A percentile compares a stretch with the other conserved stretches of the same genome.
Evolutionary conservation across 1,139 yeast species (phyloP).

Genomic region (Geotrichum carabidarum): DNA sequence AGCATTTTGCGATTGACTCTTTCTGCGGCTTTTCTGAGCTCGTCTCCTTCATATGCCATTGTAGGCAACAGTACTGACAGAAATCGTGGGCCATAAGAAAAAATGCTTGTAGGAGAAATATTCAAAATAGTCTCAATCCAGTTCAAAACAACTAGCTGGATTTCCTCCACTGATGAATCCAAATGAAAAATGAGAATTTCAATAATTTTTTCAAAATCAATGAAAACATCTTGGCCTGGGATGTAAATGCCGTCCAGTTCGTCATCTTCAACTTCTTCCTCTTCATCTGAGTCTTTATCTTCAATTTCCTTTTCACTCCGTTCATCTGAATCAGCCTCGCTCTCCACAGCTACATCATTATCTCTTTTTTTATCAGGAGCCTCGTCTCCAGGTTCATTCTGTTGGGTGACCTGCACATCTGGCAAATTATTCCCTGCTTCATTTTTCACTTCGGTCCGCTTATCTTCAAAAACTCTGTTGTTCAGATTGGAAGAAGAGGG

Average conservation of each 20-base stretch:
- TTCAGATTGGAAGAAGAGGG: not conserved
- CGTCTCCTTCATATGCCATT: conserved; percentile 50
- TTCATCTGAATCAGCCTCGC: not conserved
- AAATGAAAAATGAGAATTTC: conserved; percentile 75
- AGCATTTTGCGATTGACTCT: conserved; percentile 50
- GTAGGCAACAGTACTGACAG: conserved; percentile 53
- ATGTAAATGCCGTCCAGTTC: conserved; percentile 56
- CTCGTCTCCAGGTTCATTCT: not conserved
- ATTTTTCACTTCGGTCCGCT: not conserved
- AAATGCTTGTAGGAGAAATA: conserved; percentile 71
- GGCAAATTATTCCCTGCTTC: not conserved
- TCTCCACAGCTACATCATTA: conserved; percentile 1
- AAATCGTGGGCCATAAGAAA: conserved; percentile 58
- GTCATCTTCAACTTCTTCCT: conserved; percentile 28
- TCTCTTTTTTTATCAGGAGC: not conserved
- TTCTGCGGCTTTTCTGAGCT: conserved; percentile 51
- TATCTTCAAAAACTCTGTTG: not conserved
- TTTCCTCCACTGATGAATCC: conserved; percentile 67
- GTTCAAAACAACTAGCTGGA: conserved; percentile 70
- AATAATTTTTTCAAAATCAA: conserved; percentile 76
- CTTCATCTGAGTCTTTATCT: conserved; percentile 24
- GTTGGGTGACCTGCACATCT: not conserved
- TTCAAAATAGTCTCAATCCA: conserved; percentile 78
- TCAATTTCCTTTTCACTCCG: conserved; percentile 12
- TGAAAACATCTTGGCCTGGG: conserved; percentile 81